These are phyloP conservation scores for Noccaea bulbosa DNA, from an alignment of 345 rosid genomes.

Conservation along the genomic window DNA sequence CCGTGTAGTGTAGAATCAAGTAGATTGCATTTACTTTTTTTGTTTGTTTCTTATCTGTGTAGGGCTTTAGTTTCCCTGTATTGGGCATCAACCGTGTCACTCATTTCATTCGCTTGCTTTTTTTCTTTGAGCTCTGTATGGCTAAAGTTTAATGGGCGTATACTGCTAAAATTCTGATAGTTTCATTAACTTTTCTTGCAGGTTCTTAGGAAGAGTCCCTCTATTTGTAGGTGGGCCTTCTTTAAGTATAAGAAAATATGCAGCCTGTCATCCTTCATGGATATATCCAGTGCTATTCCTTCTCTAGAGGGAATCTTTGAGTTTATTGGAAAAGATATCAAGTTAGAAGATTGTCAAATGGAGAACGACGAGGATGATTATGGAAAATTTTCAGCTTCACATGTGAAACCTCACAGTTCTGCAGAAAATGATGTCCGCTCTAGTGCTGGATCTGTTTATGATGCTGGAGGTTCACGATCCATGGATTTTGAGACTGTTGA, in stretches of 20 bases:
- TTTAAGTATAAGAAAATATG: constrained; percentile 61
- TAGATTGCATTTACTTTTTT: constrained; percentile 15
- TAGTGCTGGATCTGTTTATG: constrained; percentile 59
- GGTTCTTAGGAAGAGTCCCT: constrained; percentile 66
- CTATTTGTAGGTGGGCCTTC: constrained; percentile 71
- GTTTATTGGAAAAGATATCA: constrained; percentile 49
- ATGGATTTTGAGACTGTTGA: constrained; percentile 71
- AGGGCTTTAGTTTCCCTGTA: constrained; percentile 15
- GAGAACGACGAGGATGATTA: constrained; percentile 68
- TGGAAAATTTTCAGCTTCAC: constrained; percentile 46
- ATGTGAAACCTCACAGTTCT: constrained; percentile 48
- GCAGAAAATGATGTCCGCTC: constrained; percentile 52
- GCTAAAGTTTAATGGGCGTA: constrained; percentile 9
- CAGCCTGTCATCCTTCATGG: constrained; percentile 55
- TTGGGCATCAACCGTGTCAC: constrained; percentile 16
- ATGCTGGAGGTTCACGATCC: constrained; percentile 65
- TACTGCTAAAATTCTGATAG: constrained; percentile 30
- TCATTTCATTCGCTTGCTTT: constrained; percentile 21
- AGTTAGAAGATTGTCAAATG: constrained; percentile 53
- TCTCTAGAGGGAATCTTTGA: constrained; percentile 64
- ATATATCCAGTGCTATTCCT: constrained; percentile 51
- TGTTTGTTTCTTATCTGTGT: constrained; percentile 23
- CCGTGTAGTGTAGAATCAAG: constrained; percentile 20
- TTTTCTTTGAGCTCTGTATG: constrained; percentile 14
- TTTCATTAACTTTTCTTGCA: constrained; percentile 45